Percentiles rank a stretch among this genome's conserved stretches.
phyloP scores from a whole-genome alignment of 768 basidiomycete genomes.

The Xerocomellus dryophilus region DNA sequence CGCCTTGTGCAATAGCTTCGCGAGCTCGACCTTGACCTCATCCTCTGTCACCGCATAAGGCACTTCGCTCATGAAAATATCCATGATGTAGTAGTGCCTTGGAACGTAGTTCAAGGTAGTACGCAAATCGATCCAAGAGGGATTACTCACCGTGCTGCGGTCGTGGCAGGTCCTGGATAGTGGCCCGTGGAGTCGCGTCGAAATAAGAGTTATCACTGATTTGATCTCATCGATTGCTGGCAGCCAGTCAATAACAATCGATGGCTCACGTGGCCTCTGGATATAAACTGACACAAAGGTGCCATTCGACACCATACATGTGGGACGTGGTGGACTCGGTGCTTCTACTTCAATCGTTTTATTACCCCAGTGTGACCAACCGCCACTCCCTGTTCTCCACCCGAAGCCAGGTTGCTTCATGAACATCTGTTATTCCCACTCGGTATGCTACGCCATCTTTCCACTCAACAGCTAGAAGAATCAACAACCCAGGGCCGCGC shows the following conservation, averaged over 20 bases:
- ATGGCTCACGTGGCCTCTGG: background rate
- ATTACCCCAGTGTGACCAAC: background rate
- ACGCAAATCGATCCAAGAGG: background rate
- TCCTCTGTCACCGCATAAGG: constrained; percentile 26
- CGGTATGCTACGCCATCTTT: constrained; percentile 14
- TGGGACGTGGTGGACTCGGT: too few species aligned
- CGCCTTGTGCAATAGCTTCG: constrained; percentile 32
- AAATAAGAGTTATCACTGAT: too few species aligned
- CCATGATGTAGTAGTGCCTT: constrained; percentile 26
- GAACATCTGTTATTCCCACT: background rate
- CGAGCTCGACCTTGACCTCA: constrained; percentile 35
- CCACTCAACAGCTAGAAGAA: constrained; percentile 15
- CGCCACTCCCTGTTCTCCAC: constrained; percentile 16
- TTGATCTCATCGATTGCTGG: constrained; percentile 23
- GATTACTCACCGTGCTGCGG: constrained; percentile 23
- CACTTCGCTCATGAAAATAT: constrained; percentile 35
- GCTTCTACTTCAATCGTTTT: too few species aligned
- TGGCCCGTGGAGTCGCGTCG: background rate
- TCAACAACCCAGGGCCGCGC: background rate
- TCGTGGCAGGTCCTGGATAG: constrained; percentile 5
- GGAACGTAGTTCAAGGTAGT: background rate
- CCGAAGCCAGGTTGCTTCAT: background rate
- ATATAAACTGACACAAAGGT: too few species aligned
- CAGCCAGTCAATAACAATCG: too few species aligned
- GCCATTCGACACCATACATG: too few species aligned